These are phyloP conservation scores for Stygiomarasmius scandens DNA, from an alignment of 1,284 basidiomycete species.

Conservation along the genomic window DNA sequence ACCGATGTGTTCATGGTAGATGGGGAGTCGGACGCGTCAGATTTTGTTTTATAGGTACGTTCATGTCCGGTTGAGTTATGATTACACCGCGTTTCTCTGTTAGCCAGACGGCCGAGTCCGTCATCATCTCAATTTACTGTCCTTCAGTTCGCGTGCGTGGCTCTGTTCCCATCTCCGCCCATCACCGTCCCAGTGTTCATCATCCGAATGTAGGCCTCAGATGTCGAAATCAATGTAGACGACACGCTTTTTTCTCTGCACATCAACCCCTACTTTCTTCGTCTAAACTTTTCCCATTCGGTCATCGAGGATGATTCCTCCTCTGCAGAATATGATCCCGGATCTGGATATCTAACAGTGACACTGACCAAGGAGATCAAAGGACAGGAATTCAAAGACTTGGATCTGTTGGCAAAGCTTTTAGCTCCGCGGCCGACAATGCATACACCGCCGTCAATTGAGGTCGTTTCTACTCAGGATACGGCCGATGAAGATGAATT, in stretches of 20 bases:
- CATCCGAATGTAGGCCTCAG: conserved; percentile 62
- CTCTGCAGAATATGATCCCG: conserved; percentile 72
- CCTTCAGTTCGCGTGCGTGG: conserved; percentile 74
- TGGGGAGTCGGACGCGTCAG: neutral
- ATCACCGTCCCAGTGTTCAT: conserved; percentile 9
- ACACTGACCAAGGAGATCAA: conserved; percentile 66
- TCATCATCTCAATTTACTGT: conserved; percentile 70
- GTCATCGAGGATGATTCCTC: conserved; percentile 72
- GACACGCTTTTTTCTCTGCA: conserved; percentile 71
- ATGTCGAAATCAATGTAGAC: conserved; percentile 77
- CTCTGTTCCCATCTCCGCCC: conserved; percentile 12
- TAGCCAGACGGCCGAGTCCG: conserved; percentile 60
- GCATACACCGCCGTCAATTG: conserved; percentile 52
- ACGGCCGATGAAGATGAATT: conserved; percentile 39
- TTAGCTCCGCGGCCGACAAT: conserved; percentile 62
- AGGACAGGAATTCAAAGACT: conserved; percentile 70
- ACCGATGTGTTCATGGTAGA: conserved; percentile 12
- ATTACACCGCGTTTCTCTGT: conserved; percentile 82
- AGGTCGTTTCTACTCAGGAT: conserved; percentile 56
- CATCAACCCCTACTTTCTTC: conserved; percentile 80
- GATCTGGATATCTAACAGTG: conserved; percentile 69
- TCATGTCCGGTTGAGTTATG: conserved; percentile 59
- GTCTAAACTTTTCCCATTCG: conserved; percentile 68
- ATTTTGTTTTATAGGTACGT: conserved; percentile 1
- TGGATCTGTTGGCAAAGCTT: conserved; percentile 75